phyloP scores from a whole-genome alignment of 2,329 filamentous ascomycete genomes.

The Pseudogymnoascus sp. region DNA sequence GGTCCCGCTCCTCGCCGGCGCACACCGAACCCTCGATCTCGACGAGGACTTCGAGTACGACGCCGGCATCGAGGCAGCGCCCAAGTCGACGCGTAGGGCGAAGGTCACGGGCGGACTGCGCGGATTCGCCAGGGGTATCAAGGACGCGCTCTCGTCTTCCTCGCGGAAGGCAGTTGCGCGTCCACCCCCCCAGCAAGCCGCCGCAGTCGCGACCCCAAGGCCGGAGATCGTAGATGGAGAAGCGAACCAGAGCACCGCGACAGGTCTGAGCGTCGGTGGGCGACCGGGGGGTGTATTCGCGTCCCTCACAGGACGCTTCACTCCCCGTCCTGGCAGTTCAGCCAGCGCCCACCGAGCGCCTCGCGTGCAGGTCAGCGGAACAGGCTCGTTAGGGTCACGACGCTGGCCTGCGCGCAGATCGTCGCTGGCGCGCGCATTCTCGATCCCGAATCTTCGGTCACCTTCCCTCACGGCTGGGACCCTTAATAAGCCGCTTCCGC shows the following conservation, averaged over 20 bases:
- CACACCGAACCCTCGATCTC: conserved; percentile 1
- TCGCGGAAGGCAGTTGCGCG: neutral
- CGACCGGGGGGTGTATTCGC: neutral
- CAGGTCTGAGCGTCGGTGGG: neutral
- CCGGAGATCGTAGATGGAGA: neutral
- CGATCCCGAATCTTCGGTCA: neutral
- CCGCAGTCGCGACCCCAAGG: neutral
- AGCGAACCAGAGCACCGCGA: neutral
- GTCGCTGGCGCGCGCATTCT: neutral
- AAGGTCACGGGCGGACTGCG: neutral
- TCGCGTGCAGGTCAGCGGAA: neutral
- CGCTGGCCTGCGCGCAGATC: neutral
- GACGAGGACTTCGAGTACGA: neutral
- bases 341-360: neutral
- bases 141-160: neutral
- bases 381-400: neutral
- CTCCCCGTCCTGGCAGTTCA: neutral
- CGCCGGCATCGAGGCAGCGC: neutral
- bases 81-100: neutral
- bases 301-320: neutral
- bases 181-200: neutral
- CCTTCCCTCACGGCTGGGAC: neutral
- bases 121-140: neutral
- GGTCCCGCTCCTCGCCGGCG: neutral
- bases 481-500: neutral